A percentile compares a stretch with the other conserved stretches of the same genome.
phyloP scores from a whole-genome alignment of 2,329 filamentous ascomycete species.

The Ustulina deusta region DNA sequence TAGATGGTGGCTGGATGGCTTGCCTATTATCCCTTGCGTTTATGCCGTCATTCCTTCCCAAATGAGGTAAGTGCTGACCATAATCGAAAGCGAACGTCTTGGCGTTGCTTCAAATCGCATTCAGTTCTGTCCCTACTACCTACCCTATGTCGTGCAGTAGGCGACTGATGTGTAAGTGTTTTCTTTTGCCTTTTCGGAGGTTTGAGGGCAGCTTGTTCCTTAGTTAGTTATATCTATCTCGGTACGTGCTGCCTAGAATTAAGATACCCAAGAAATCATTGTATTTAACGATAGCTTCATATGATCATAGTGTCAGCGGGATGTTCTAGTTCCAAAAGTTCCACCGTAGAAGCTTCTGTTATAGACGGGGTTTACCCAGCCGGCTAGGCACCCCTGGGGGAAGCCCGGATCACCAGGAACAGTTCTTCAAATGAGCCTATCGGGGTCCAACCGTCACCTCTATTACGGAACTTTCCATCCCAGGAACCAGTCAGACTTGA shows the following conservation, averaged over 20 bases:
- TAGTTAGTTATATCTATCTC: not conserved
- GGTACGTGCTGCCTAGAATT: not conserved
- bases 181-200: not conserved
- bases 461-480: constrained; percentile 27
- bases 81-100: constrained; percentile 20
- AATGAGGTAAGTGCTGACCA: constrained; percentile 26
- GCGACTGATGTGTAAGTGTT: not conserved
- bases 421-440: constrained; percentile 30
- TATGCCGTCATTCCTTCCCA: constrained; percentile 25
- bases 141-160: not conserved
- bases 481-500: constrained; percentile 20
- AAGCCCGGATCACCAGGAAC: constrained; percentile 20
- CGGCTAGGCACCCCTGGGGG: constrained; percentile 1
- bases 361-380: constrained; percentile 24
- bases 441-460: constrained; percentile 30
- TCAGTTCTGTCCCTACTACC: not conserved
- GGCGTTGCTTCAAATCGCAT: constrained; percentile 15
- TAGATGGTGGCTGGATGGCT: constrained; percentile 5
- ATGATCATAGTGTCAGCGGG: constrained; percentile 8
- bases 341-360: constrained; percentile 33
- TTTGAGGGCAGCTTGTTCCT: not conserved
- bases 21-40: constrained; percentile 7
- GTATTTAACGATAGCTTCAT: not conserved
- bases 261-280: not conserved
- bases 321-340: constrained; percentile 19